These are phyloP conservation scores for Hirschioporus abietinus DNA, from an alignment of 768 basidiomycete genomes.

Conservation along the genomic window DNA sequence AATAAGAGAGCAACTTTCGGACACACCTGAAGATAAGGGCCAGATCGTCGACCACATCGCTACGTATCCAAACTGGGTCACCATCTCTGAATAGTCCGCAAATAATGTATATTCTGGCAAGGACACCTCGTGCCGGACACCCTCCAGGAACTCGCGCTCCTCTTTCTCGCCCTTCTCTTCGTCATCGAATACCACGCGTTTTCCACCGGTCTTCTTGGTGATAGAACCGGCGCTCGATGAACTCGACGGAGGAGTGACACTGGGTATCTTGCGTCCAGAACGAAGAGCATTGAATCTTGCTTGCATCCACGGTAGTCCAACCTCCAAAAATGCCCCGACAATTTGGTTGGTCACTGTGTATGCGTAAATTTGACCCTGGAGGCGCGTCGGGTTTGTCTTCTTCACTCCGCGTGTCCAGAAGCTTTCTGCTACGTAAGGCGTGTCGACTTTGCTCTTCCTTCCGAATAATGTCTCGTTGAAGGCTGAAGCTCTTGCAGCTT, in stretches of 20 bases:
- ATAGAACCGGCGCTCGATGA: conserved; percentile 14
- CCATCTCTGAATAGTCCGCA: conserved; percentile 94
- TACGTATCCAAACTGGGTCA: conserved; percentile 91
- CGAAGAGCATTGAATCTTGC: conserved; percentile 51
- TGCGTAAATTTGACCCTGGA: conserved; percentile 92
- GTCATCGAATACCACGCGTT: conserved; percentile 69
- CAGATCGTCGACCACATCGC: conserved; percentile 91
- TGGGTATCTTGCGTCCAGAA: conserved; percentile 30
- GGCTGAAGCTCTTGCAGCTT: conserved; percentile 20
- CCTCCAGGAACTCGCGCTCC: conserved; percentile 76
- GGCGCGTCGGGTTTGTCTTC: conserved; percentile 61
- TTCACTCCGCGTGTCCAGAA: conserved; percentile 31
- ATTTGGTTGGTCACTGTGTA: conserved; percentile 87
- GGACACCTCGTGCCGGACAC: conserved; percentile 68
- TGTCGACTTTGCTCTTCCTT: conserved; percentile 24
- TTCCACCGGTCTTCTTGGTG: conserved; percentile 39
- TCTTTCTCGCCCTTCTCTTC: conserved; percentile 51
- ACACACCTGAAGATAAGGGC: conserved; percentile 78
- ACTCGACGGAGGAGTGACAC: conserved; percentile 16
- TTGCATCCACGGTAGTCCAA: conserved; percentile 74
- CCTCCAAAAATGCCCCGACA: conserved; percentile 69
- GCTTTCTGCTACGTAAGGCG: conserved; percentile 7
- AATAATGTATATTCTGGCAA: conserved; percentile 80
- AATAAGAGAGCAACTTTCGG: not conserved
- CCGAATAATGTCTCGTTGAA: conserved; percentile 25